Base-by-base conservation (phyloP, 129 eudicot genomes). In the Tanacetum coccineum region DNA sequence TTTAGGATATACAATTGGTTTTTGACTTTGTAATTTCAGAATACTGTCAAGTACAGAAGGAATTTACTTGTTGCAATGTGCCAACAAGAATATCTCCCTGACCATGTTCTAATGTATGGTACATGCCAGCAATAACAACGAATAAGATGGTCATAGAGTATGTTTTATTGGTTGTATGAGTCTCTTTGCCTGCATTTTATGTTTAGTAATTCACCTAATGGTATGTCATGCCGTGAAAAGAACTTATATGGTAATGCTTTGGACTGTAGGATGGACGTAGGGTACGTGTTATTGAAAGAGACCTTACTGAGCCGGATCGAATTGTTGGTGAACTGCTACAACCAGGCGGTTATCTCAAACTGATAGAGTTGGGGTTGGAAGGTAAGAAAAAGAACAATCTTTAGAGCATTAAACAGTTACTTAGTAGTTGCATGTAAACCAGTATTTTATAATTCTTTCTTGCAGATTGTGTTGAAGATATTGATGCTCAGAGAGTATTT, bases 301-400 rank as follows among this genome's bases (percentile, higher is more conserved):
- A 88, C 49, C 65, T 88, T 74, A 88, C 83, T 1, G 89, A 82
- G 80, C 96, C 88, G 62, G 89, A 88, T 69, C 68, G 96, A 50
- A 88, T 88, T 82, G 96, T 88, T 48, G 96, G 96, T 50, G 96
- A 88, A 66, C 81, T 88, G 22, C 75, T 88, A 58, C 96, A 88
- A 70, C 96, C 96, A 13, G 96, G 91, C 11, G 96, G 96, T 61
- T 88, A 88, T 67, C 86, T 88, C 44, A 88, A 88, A 73, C 75
- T 88, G 68, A 67, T 82, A 40, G 92, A 88, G 70, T 74, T 88
- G 50, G 91, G 91, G 18, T 58, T 88, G 32, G 76, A 88, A 79
- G 96, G 96, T 88, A 53, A 30, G 32, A 0, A 58, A 48, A 6
- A 12, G 15, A 32, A 46, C 72, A 14, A 58, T 55, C 62, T 66